A percentile compares a stretch with the other conserved stretches of the same genome.
These are phyloP conservation scores for Blastobotrys peoriensis DNA, from an alignment of 805 yeast species.

Conservation along the genomic window DNA sequence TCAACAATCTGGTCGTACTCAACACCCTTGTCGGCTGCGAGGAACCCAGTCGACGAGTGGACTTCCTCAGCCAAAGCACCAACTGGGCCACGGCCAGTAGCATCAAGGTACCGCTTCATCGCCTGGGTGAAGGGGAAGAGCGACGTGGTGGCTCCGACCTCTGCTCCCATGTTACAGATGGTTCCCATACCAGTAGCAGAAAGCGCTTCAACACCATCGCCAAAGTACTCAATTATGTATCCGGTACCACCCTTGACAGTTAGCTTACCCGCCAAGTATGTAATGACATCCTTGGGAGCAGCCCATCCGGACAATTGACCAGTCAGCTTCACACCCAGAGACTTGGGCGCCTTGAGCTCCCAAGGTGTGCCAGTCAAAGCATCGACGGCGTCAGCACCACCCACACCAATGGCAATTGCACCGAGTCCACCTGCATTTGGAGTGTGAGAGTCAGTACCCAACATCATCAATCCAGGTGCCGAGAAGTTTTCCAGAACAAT, in stretches of 20 bases:
- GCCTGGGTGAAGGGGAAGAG: conserved; percentile 90
- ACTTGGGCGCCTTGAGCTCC: conserved; percentile 97
- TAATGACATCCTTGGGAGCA: conserved; percentile 94
- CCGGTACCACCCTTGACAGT: conserved; percentile 99
- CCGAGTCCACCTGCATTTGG: conserved; percentile 99
- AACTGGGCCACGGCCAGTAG: conserved; percentile 78
- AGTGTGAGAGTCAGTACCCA: conserved; percentile 98
- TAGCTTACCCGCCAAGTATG: conserved; percentile 82
- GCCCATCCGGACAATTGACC: conserved; percentile 92
- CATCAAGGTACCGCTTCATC: conserved; percentile 68
- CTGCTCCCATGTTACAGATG: conserved; percentile 99
- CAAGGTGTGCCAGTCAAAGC: conserved; percentile 96
- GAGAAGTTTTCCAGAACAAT: conserved; percentile 95
- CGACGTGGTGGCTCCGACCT: conserved; percentile 98
- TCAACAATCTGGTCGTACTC: conserved; percentile 91
- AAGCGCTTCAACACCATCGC: conserved; percentile 83
- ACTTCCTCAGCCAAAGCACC: conserved; percentile 72
- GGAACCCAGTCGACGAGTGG: conserved; percentile 48
- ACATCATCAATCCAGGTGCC: conserved; percentile 94
- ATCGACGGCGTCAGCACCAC: conserved; percentile 99
- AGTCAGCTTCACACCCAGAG: conserved; percentile 87
- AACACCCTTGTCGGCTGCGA: conserved; percentile 81
- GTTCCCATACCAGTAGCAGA: conserved; percentile 99
- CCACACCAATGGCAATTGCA: conserved; percentile 98
- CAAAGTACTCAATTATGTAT: conserved; percentile 91